Evolutionary conservation across 495 filamentous ascomycete species (phyloP), one percentile per base, ranked within the genome.

Genomic region (Penicillium canariense): DNA sequence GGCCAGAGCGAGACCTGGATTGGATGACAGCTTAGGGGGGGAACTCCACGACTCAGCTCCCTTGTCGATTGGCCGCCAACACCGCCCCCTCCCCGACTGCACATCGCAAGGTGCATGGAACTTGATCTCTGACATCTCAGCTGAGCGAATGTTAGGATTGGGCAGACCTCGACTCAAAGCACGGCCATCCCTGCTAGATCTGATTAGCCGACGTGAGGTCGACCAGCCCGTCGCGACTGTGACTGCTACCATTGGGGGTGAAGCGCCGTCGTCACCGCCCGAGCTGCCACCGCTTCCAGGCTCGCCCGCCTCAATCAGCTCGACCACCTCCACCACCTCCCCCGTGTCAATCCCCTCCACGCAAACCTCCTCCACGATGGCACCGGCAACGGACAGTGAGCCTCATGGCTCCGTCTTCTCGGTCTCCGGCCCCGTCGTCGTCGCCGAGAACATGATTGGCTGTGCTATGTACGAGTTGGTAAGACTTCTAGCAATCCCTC

Each of bases 381-480:
- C 83, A 63, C 78, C 84, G 56, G 26, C 38, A 15, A 73, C 71
- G 63, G 72, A 76, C 54, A 69, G 61, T 55, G 77, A 75, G 40
- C 80, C 84, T 55, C 73, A 84, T 78, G 86, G 85, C 63, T 59
- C 71, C 51, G 72, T 81, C 68, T 78, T 77, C 61, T 80, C 69
- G 51, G 66, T 73, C 53, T 67, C 64, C 66, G 94, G 91, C 48
- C 95, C 94, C 62, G 94, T 99, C 77, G 86, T 97, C 60, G 85
- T 97, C 61, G 94, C 95, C 68, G 92, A 97, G 79, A 85, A 97
- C 71, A 96, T 97, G 92, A 88, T 91, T 67, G 94, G 94, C 68
- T 95, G 94, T 85, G 91, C 94, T 66, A 97, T 99, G 95, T 97
- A 99, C 81, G 94, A 99, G 78, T 77, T 99, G 83, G 93, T 93